These are phyloP conservation scores for Lepraria neglecta DNA, from an alignment of 495 filamentous ascomycete species.

Conservation along the genomic window DNA sequence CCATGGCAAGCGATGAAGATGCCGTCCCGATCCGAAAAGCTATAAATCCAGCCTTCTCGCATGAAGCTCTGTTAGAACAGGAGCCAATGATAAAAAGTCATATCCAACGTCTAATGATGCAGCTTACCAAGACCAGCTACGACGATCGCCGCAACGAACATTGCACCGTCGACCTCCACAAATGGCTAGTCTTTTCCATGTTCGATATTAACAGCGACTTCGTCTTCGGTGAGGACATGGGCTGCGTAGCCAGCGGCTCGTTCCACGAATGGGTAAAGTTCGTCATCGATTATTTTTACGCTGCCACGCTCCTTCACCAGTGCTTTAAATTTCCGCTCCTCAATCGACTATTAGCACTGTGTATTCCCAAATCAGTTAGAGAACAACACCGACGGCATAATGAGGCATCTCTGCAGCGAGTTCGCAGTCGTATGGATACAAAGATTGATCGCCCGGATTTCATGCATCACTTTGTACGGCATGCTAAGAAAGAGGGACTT, in stretches of 20 bases:
- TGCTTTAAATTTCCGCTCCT: constrained; percentile 20
- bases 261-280: constrained; percentile 23
- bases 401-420: constrained; percentile 13
- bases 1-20: constrained; percentile 34
- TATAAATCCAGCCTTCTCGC: constrained; percentile 45
- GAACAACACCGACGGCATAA: constrained; percentile 14
- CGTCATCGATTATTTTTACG: constrained; percentile 17
- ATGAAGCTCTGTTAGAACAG: constrained; percentile 42
- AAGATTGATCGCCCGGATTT: constrained; percentile 18
- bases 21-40: constrained; percentile 42
- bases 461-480: constrained; percentile 18
- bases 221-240: constrained; percentile 20
- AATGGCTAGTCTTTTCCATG: constrained; percentile 16
- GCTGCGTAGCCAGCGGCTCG: constrained; percentile 7
- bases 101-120: constrained; percentile 33
- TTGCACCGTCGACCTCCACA: constrained; percentile 16
- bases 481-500: constrained; percentile 19
- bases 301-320: constrained; percentile 19
- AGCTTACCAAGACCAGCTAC: constrained; percentile 15
- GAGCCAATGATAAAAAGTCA: constrained; percentile 40
- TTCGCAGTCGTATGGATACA: constrained; percentile 16
- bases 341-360: constrained; percentile 8
- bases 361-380: constrained; percentile 12
- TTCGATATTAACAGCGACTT: constrained; percentile 22
- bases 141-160: no score